phyloP scores from a whole-genome alignment of 768 basidiomycete species.

The Fomitopsis serialis region DNA sequence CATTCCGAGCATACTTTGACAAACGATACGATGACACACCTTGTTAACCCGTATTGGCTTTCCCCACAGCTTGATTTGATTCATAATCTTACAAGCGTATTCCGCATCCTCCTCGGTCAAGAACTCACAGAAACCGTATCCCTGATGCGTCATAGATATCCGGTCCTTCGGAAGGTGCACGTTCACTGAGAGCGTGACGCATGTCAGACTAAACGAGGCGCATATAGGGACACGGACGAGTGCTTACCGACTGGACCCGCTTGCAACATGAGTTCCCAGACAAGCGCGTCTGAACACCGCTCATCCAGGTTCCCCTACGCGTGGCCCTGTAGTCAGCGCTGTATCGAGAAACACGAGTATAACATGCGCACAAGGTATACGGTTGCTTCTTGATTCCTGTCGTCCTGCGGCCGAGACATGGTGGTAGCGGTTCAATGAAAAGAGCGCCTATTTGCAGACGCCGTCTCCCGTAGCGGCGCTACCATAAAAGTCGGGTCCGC shows the following conservation, averaged over 20 bases:
- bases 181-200: slow-evolving; percentile 54
- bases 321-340: neutral
- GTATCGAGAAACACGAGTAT: neutral
- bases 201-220: neutral
- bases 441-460: neutral
- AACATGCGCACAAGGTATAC: slow-evolving; percentile 45
- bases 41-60: slow-evolving; percentile 99
- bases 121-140: slow-evolving; percentile 99
- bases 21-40: slow-evolving; percentile 53
- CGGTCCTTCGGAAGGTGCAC: slow-evolving; percentile 98
- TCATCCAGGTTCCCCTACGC: slow-evolving; percentile 95
- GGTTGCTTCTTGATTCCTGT: slow-evolving; percentile 58
- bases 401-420: slow-evolving; percentile 45
- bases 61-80: slow-evolving; percentile 98
- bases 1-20: too few relatives aligned
- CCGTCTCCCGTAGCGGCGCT: too few relatives aligned
- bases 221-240: neutral
- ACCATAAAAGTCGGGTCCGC: too few relatives aligned
- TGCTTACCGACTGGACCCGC: slow-evolving; percentile 95
- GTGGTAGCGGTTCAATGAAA: slow-evolving; percentile 11
- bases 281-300: slow-evolving; percentile 84
- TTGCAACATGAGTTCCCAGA: slow-evolving; percentile 99
- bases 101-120: slow-evolving; percentile 98
- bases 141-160: slow-evolving; percentile 97
- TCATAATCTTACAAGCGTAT: slow-evolving; percentile 99